Evolutionary conservation across 345 rosid genomes (phyloP).

Genomic region (Draba incana): DNA sequence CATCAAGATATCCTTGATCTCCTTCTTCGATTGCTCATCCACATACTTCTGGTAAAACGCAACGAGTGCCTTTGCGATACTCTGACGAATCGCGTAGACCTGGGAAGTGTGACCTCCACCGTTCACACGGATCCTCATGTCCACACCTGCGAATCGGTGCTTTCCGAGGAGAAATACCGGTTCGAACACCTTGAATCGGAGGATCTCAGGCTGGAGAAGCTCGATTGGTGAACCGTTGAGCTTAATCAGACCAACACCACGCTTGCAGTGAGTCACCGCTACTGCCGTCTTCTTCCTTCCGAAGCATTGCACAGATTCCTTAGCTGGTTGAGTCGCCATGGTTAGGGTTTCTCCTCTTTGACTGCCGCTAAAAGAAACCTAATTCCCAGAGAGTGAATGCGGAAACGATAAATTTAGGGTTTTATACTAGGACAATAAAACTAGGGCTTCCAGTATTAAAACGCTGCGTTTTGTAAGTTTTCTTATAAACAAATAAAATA

Average conservation of each 20-base stretch:
- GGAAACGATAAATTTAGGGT: background rate
- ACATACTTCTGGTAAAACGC: constrained; percentile 86
- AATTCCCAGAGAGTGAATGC: constrained; percentile 10
- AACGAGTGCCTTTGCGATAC: constrained; percentile 86
- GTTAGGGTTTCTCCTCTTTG: constrained; percentile 3
- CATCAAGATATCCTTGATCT: constrained; percentile 78
- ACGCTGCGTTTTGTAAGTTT: constrained; percentile 7
- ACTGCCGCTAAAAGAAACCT: constrained; percentile 36
- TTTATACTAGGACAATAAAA: constrained; percentile 7
- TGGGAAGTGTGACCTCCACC: constrained; percentile 94
- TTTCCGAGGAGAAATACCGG: constrained; percentile 82
- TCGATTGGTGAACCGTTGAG: constrained; percentile 85
- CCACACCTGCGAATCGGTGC: constrained; percentile 72
- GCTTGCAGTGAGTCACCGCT: constrained; percentile 82
- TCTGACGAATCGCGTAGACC: constrained; percentile 91
- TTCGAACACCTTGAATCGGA: constrained; percentile 74
- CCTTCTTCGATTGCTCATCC: constrained; percentile 90
- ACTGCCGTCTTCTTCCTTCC: constrained; percentile 88
- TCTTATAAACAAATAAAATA: background rate
- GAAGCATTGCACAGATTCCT: constrained; percentile 69
- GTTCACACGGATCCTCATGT: constrained; percentile 86
- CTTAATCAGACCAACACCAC: constrained; percentile 72
- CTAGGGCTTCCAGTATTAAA: constrained; percentile 36
- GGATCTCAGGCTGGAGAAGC: constrained; percentile 77
- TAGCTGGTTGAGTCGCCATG: constrained; percentile 41